Base-by-base conservation (phyloP, 139 green algal species). In the Chlorella sorokiniana region DNA sequence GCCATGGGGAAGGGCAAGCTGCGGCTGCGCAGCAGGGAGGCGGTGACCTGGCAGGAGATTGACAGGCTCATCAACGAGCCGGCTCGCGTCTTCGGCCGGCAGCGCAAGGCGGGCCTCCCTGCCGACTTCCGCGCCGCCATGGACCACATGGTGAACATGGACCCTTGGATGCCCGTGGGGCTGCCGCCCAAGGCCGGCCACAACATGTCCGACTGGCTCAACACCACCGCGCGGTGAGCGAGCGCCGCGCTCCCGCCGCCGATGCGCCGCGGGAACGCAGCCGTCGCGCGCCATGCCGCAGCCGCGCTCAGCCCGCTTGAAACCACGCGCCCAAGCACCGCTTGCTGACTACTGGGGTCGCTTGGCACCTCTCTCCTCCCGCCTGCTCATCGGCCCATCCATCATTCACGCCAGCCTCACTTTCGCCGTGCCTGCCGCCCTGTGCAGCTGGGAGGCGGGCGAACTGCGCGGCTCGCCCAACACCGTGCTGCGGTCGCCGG, bases 31-130 rank as follows among this genome's bases (percentile, higher is more conserved):
- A n/a, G 67, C 67, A 31, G 11, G 5, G 38, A 16, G n/a, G 38
- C 67, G 9, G 38, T 73, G 38, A 73, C 67, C 5, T 73, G 67
- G 67, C 67, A 73, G 38, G 67, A 73, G 67, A 54, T 73, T 33
- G 67, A 73, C 4, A 29, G 6, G 18, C 67, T 73, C 38, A 73
- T 73, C 25, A 52, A 4, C 11, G 38, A 73, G 67, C 67, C 67
- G 18, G 16, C 67, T 14, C 18, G 22, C 22, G 38, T 73, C 18
- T 27, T 54, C 20, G 67, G 67, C 38, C 67, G 38, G 67, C 67
- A 54, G 38, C n/a, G 4, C 3, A 73, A 73, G 38, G 67, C 67
- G 10, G 67, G 67, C 7, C 67, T 33, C 1, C 67, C 67, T 4
- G 40, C 22, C 35, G 54, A 35, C 38, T 73, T 22, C n/a, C 33